A percentile compares a stretch with the other conserved stretches of the same genome.
Evolutionary conservation across 2,329 filamentous ascomycete genomes (phyloP).

Genomic region (Ceratocystis destructans): DNA sequence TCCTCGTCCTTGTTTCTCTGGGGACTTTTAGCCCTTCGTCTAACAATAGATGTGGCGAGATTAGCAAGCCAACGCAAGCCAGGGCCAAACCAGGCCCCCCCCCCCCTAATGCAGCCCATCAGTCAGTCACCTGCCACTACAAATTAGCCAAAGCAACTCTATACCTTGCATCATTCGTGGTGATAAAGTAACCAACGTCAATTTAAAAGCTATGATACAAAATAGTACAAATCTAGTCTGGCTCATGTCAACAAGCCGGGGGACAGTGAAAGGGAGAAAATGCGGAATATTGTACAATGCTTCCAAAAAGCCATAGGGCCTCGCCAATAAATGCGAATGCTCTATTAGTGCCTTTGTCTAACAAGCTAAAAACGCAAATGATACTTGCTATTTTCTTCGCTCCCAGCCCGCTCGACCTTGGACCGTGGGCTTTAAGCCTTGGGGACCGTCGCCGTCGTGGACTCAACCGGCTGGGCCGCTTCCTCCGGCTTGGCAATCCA

Average conservation of each 20-base stretch:
- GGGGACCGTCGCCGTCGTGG: background rate
- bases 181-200: background rate
- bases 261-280: background rate
- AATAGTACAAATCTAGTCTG: constrained; percentile 10
- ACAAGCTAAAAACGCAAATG: background rate
- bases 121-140: background rate
- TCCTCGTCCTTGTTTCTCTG: too few relatives aligned
- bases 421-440: background rate
- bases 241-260: background rate
- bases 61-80: too few relatives aligned
- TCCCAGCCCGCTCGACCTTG: background rate
- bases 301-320: background rate
- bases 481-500: constrained; percentile 17
- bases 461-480: constrained; percentile 12
- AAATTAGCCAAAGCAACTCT: background rate
- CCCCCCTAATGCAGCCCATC: too few relatives aligned
- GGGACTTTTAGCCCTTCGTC: too few relatives aligned
- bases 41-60: too few relatives aligned
- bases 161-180: background rate
- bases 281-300: background rate
- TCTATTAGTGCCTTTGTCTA: background rate
- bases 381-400: background rate
- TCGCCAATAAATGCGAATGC: too few relatives aligned
- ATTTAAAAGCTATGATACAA: constrained; percentile 12
- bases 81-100: too few relatives aligned